Base-by-base conservation (phyloP, 306 rosid species). In the Gillenia trifoliata region DNA sequence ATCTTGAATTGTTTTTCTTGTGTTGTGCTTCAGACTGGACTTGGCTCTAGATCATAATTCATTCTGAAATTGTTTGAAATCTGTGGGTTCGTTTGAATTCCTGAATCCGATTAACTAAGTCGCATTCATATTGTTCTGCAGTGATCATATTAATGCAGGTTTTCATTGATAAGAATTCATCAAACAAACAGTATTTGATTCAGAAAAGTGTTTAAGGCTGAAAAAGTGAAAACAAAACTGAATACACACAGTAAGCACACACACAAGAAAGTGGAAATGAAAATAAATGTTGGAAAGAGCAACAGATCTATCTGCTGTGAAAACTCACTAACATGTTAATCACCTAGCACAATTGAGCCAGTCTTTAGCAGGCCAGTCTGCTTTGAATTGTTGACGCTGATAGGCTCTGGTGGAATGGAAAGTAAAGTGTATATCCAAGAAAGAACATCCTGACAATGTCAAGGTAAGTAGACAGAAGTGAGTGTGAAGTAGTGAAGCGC, bases 401-500 rank as follows among this genome's bases (percentile, higher is more conserved):
- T 68, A 6, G 87, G 62, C 13, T 85, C 74, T 13, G 83, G 84
- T 25, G 91, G 89, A 81, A 68, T 74, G 41, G 83, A 82, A n/a
- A n/a, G n/a, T n/a, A 41, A 84, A 34, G n/a, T 94, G 90, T 6
- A 91, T 90, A 33, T 90, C 93, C 76, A 8, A 77, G 83, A n/a
- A 94, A 90, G 78, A 94, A 91, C 82, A 87, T 86, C 86, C 91
- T 94, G 33, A 94, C 93, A 66, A 91, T 89, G 70, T 91, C 97
- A 34, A 88, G 77, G 79, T 91, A 94, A 41, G 84, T 86, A 93
- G 93, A 74, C 96, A 89, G 73, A 96, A 93, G 82, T 93, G n/a
- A n/a, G n/a, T n/a, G n/a, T n/a, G n/a, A n/a, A 93, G 82, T 93
- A 93, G 86, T 93, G 91, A 3, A 91, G 84, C 30, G 91, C 98